Evolutionary conservation across 2,329 filamentous ascomycete genomes (phyloP).

Genomic region (Exophiala oligosperma): DNA sequence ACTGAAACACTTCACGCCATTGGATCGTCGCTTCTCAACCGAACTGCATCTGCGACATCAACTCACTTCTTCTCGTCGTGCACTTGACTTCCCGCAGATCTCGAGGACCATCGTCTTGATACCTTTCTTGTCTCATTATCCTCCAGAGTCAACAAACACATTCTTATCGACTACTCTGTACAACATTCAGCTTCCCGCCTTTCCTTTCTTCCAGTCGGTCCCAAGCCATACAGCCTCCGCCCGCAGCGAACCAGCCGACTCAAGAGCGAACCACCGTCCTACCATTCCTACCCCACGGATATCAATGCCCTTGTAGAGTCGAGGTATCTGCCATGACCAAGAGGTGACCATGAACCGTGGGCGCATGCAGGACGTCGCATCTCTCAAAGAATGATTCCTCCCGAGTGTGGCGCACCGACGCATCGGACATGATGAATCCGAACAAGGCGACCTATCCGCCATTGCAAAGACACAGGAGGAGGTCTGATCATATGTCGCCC

Average conservation of each 20-base stretch:
- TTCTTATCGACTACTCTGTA: not conserved
- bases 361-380: not conserved
- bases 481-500: constrained; percentile 26
- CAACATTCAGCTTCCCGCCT: not conserved
- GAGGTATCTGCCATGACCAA: too few relatives aligned
- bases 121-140: constrained; percentile 11
- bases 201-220: not conserved
- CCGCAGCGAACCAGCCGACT: not conserved
- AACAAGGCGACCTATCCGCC: constrained; percentile 17
- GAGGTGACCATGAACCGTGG: too few relatives aligned
- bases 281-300: not conserved
- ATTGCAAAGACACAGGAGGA: constrained; percentile 27
- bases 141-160: not conserved
- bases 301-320: too few relatives aligned
- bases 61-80: not conserved
- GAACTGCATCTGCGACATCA: not conserved
- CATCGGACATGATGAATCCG: constrained; percentile 14
- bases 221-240: too few relatives aligned
- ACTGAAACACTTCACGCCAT: not conserved
- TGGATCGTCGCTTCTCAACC: not conserved
- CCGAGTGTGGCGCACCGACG: not conserved
- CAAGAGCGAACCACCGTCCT: not conserved
- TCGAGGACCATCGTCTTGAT: constrained; percentile 1
- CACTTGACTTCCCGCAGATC: not conserved
- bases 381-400: constrained; percentile 8